Base-by-base conservation (phyloP, 768 basidiomycete species). In the Russula emetica region DNA sequence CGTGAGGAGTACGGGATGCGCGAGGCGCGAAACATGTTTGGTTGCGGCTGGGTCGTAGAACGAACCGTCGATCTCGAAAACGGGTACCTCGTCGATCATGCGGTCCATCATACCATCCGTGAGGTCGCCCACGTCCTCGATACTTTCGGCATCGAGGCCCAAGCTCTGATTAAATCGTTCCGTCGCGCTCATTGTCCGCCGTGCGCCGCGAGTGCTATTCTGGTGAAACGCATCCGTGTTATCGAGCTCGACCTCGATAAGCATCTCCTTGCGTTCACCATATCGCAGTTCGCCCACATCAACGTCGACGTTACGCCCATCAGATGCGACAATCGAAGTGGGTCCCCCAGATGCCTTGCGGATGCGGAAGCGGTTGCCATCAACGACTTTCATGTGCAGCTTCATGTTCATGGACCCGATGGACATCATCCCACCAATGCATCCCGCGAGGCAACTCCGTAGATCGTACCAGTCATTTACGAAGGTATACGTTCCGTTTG, bases 381-480 rank as follows among this genome's bases (percentile, higher is more conserved):
- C 96, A 55, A 94, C 90, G 61, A 96, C 90, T 74, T 88, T 89
- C 77, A 99, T 86, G 76, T 98, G 95, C 16, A 99, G 80, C 76
- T 94, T 95, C 89, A 98, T 92, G 74, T 90, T 88, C 61, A 90
- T 79, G 62, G 97, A 74, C 1, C 92, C 97, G 67, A 98, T 94
- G 32, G 90, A 92, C 87, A 98, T 90, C 86, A 98, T 89, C 1
- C 95, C 96, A 6, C 96, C 97, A 18, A 98, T 82, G 71, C 93
- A 94, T 5, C 97, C 97, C 6, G 95, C 93, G 36, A 99, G 82
- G 66, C 94, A 90, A 70, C 90, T 87, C 26, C 92, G 86, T 34
- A 98, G 85, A 74, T 98, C 92, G 73, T 98, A 95, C 90, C 95
- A 98, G 72, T 97, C 96, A 76, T 91, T 92, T 65, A 98, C 94